Base-by-base conservation (phyloP, 2,329 filamentous ascomycete species). In the Lecanosticta acicola region DNA sequence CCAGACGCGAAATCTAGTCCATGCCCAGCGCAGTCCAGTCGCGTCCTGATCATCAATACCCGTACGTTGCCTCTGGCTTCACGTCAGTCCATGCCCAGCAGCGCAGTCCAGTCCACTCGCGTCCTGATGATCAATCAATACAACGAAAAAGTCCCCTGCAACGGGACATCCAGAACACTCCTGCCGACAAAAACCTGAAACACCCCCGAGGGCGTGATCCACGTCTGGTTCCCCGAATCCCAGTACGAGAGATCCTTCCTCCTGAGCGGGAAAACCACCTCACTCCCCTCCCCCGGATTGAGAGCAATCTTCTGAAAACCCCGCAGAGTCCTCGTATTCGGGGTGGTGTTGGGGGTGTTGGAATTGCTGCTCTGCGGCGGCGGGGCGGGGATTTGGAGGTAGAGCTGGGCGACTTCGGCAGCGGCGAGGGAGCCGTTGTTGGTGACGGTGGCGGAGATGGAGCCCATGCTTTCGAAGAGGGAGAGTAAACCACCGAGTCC, bases 321-420 rank as follows among this genome's bases (percentile, higher is more conserved):
- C 18, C 65, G 45, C 32, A 68, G 48, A 1, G 57, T 54, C 39
- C 58, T 54, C 14, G 59, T 63, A 21, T 55, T 54, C 2, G 56
- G 46, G n/a, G n/a, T n/a, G n/a, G 59, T 29, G 24, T 29, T 29
- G 24, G 24, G 24, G 7, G 24, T 29, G 7, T 11, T 29, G 24
- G 24, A 29, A 74, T 67, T 50, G 67, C 68, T 19, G 74, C 76
- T 61, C 39, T 56, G 94, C 17, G 38, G 74, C 39, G 14, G 17
- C 10, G 51, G 53, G 13, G 56, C 50, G 0, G 60, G 60, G 9
- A 66, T 61, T 18, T 59, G 45, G 4, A 67, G 39, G 47, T 66
- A 67, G 14, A 79, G 56, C 57, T 79, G 76, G 4, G 73, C 71
- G 37, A 79, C 74, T 52, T 79, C 76, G 18, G 74, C 70, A 29